Percentiles rank a stretch among this genome's conserved stretches.
These are phyloP conservation scores for Elongisporangium anandrum DNA, from an alignment of 352 stramenopile species.

Conservation along the genomic window DNA sequence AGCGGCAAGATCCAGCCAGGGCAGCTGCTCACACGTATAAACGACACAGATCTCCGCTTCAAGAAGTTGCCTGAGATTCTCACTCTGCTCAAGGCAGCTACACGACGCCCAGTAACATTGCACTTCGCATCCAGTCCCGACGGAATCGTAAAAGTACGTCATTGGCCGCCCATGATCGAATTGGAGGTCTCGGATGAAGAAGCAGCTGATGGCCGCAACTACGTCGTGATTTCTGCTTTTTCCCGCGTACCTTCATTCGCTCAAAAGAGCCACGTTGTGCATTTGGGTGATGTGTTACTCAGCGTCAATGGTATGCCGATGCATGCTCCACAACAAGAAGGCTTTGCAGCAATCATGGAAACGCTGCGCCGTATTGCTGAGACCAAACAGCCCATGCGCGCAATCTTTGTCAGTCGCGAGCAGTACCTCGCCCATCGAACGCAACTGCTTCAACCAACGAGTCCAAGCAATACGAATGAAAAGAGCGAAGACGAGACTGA, in stretches of 20 bases:
- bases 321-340: constrained; percentile 33
- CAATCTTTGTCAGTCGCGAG: constrained; percentile 52
- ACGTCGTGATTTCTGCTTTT: constrained; percentile 70
- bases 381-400: constrained; percentile 45
- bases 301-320: constrained; percentile 54
- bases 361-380: constrained; percentile 40
- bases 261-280: constrained; percentile 56
- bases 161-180: constrained; percentile 84
- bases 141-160: constrained; percentile 64
- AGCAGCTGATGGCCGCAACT: constrained; percentile 42
- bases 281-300: constrained; percentile 62
- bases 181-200: constrained; percentile 63
- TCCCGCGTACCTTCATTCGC: constrained; percentile 66
- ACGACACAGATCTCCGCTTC: constrained; percentile 66
- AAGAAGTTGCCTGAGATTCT: constrained; percentile 63
- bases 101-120: constrained; percentile 55
- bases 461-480: neutral
- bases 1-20: constrained; percentile 73
- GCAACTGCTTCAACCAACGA: constrained; percentile 1
- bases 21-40: constrained; percentile 55
- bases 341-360: constrained; percentile 63
- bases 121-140: constrained; percentile 77
- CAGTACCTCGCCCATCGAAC: constrained; percentile 41
- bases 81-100: constrained; percentile 47
- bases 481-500: constrained; percentile 11